Base-by-base conservation (phyloP, 2,329 filamentous ascomycete species). In the Colletotrichum sp. region DNA sequence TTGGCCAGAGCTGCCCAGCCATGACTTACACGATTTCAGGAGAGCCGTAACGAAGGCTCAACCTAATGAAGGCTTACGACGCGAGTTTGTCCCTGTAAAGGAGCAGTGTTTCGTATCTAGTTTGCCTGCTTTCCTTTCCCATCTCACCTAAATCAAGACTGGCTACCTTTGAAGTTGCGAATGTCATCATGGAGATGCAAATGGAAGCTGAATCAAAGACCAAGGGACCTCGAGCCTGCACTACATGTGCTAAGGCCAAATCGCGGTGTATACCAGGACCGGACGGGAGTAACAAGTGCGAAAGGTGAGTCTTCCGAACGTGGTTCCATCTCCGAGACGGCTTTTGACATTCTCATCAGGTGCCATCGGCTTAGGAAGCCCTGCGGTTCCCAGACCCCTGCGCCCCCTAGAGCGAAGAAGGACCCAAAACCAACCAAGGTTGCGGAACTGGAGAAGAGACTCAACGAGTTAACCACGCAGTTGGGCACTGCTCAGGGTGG, bases 161-260 rank as follows among this genome's bases (percentile, higher is more conserved):
- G 3, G 28, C 21, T 13, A 65, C 59, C 57, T n/a, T 24, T 26
- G 36, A 21, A 24, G 6, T 28, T 30, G 13, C 5, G 24, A 15
- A 59, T 63, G 15, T 39, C n/a, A 28, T 15, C 7, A n/a, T 52
- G 28, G 32, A 34, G 21, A 67, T 36, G 28, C 12, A 52, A 52
- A 76, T 76, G 70, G 74, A 76, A n/a, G 15, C 52, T 15, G 76
- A 71, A 24, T 34, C 52, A 3, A 77, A 60, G 34, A 80, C 67
- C 78, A 88, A 86, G 76, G 88, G 88, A 15, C 88, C 88, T 5
- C 86, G 87, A 78, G 88, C 88, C 59, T 90, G 88, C 79, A 84
- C 83, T 2, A 89, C 88, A 3, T 90, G 88, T 79, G 88, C 88
- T 75, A 88, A 86, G 78, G 88, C 88, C n/a, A 90, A 90, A 79